A percentile compares a stretch with the other conserved stretches of the same genome.
These are phyloP conservation scores for Solanum peruvianum DNA, from an alignment of 257 asterid species.

Conservation along the genomic window DNA sequence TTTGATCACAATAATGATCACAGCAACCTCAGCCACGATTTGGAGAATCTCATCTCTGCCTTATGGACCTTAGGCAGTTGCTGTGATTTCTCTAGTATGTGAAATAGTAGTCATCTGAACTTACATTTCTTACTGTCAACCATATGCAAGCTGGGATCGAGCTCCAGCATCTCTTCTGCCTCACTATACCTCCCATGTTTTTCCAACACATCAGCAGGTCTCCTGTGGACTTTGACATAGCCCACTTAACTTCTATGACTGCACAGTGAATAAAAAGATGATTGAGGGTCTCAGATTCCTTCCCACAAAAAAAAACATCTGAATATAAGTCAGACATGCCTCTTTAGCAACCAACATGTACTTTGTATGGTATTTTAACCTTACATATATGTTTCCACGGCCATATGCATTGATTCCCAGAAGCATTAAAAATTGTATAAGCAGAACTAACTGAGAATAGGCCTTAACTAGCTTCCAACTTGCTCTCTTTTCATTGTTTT, in stretches of 20 bases:
- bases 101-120: background rate
- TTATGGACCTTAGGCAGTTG: background rate
- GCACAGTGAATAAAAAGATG: background rate
- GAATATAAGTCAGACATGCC: background rate
- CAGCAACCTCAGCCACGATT: background rate
- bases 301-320: background rate
- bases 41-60: background rate
- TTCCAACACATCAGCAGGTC: background rate
- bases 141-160: background rate
- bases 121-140: background rate
- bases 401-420: background rate
- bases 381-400: background rate
- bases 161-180: background rate
- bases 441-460: background rate
- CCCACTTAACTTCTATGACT: background rate
- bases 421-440: background rate
- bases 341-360: background rate
- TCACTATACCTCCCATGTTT: background rate
- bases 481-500: background rate
- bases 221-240: background rate
- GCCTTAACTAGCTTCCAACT: background rate
- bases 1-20: background rate
- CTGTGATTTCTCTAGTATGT: background rate
- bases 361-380: background rate
- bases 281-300: background rate